Base-by-base conservation (phyloP, 2,329 filamentous ascomycete genomes). In the Aspergillus sp. region DNA sequence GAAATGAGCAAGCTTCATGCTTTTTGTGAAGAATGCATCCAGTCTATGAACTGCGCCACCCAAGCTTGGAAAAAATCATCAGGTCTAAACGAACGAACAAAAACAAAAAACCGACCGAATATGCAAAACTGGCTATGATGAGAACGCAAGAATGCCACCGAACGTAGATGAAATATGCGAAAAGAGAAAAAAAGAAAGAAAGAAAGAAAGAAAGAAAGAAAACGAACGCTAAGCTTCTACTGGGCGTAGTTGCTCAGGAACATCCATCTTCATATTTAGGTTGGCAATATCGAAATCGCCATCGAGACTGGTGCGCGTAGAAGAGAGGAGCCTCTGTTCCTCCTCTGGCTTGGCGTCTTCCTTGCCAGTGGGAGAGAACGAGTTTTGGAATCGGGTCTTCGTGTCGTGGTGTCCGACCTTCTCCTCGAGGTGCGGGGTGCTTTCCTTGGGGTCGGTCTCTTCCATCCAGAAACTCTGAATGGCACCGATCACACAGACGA, bases 401-500 rank as follows among this genome's bases (percentile, higher is more conserved):
- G 60, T 55, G 45, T 68, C 60, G 47, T 53, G 63, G 41, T 56
- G 49, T 17, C 62, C 54, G 15, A 59, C 45, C 44, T 68, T 62
- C 46, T 76, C 74, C 41, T 73, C 71, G 9, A 5, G 7, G 3
- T 12, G n/a, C 17, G 37, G 37, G 17, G 70, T 67, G 45, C 57
- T 54, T 59, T 62, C 35, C 60, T 60, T 52, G 63, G 71, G 51
- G 45, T 75, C 72, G 12, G 78, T 75, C 60, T 91, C 86, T 32
- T 82, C 82, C 69, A 96, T 86, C 64, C 82, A 82, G 50, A 89
- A 76, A 66, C 86, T 88, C 60, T 93, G 75, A 44, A 86, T 71
- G 1, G 85, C 88, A 41, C 90, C 93, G 12, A 82, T 67, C 9
- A 88, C 70, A 30, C 89, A 88, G 27, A 96, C 82, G 3, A 86